A percentile compares a stretch with the other conserved stretches of the same genome.
Evolutionary conservation across 140 eudicot species (phyloP).

Genomic region (Anethum foeniculum): DNA sequence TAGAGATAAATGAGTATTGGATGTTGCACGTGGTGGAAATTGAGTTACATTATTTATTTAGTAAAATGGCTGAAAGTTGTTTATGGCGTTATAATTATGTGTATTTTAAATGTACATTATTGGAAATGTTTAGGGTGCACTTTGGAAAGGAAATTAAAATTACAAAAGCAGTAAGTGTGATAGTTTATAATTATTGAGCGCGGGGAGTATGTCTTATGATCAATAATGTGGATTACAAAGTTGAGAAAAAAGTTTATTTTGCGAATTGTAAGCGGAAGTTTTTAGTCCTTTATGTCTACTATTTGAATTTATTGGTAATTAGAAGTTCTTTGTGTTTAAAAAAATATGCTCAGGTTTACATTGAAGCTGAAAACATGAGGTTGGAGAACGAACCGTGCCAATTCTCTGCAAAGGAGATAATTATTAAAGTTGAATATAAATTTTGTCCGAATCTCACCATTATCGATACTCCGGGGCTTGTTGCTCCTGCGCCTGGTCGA

Average conservation of each 20-base stretch:
- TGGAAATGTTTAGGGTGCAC: neutral
- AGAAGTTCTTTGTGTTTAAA: constrained; percentile 2
- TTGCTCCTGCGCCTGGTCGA: constrained; percentile 95
- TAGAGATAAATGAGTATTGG: neutral
- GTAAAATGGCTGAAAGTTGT: neutral
- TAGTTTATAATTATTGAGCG: neutral
- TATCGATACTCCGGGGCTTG: constrained; percentile 94
- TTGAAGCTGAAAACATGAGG: constrained; percentile 98
- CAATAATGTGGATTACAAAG: neutral
- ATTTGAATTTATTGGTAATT: neutral
- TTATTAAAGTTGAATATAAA: constrained; percentile 76
- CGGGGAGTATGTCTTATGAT: neutral
- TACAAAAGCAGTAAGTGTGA: neutral
- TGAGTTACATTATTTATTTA: neutral
- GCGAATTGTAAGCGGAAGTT: neutral
- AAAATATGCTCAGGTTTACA: constrained; percentile 53
- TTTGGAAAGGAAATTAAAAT: neutral
- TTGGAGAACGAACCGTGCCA: constrained; percentile 76
- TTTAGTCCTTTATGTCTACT: neutral
- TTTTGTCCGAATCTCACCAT: constrained; percentile 92
- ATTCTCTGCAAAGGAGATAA: constrained; percentile 85
- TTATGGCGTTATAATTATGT: neutral
- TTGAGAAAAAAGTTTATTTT: neutral
- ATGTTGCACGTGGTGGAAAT: neutral
- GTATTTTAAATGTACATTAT: neutral